Conservation (phyloP, 2,329 filamentous ascomycete genomes). For the Pseudogymnoascus sp. region DNA sequence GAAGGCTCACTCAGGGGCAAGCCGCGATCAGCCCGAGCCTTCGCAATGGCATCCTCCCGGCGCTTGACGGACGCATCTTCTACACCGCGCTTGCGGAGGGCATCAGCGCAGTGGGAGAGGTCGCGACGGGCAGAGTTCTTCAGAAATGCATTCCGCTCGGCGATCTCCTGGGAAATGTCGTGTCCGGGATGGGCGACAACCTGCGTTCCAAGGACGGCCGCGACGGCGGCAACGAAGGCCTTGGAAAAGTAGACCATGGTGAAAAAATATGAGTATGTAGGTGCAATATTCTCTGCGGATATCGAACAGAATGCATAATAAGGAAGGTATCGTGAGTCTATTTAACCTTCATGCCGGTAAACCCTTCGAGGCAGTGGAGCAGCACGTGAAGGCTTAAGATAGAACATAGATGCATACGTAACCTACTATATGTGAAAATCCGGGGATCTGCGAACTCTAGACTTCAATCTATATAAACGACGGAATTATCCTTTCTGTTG, state of each 20-base stretch:
- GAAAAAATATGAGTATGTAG: neutral
- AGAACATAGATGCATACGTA: neutral
- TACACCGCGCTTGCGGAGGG: slow-evolving; percentile 29
- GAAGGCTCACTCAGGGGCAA: neutral
- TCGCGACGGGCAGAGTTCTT: slow-evolving; percentile 11
- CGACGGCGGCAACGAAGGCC: neutral
- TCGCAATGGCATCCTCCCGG: neutral
- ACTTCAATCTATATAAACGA: neutral
- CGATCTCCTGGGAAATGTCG: slow-evolving; percentile 26
- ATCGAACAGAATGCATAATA: neutral
- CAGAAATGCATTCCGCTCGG: slow-evolving; percentile 19
- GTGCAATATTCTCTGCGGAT: neutral
- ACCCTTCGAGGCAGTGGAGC: neutral
- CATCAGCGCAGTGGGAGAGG: slow-evolving; percentile 30
- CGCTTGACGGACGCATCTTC: neutral
- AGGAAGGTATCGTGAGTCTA: neutral
- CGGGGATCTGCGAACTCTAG: neutral
- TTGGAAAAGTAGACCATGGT: neutral
- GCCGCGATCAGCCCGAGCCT: neutral
- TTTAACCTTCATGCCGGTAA: neutral
- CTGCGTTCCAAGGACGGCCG: neutral
- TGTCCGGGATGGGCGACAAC: slow-evolving; percentile 31
- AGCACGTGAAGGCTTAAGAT: neutral
- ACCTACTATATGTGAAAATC: neutral
- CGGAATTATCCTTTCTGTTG: neutral